Conservation (phyloP, 2,329 filamentous ascomycete species). For the Pseudogymnoascus sp. region DNA sequence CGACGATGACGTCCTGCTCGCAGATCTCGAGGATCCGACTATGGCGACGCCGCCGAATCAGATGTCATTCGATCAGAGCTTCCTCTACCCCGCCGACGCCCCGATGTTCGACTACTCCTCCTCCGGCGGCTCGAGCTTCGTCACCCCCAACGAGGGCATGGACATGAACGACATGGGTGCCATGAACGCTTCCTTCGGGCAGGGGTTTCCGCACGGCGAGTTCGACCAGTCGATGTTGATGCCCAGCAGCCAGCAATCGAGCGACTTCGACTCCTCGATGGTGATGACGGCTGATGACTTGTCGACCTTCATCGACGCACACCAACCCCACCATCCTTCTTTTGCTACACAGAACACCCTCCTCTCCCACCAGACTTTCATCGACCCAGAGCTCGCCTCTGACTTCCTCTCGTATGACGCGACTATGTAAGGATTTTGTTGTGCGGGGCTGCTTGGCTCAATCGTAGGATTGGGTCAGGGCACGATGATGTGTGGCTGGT, state of each 20-base stretch:
- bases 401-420: background rate
- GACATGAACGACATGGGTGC: background rate
- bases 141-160: background rate
- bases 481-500: background rate
- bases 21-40: background rate
- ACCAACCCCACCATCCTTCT: background rate
- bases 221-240: background rate
- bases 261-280: background rate
- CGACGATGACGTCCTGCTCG: slow-evolving; percentile 28
- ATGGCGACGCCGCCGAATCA: background rate
- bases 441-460: slow-evolving; percentile 9
- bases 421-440: background rate
- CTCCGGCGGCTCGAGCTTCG: background rate
- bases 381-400: background rate
- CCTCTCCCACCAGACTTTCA: background rate
- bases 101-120: background rate
- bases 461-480: background rate
- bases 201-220: background rate
- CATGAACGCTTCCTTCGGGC: background rate
- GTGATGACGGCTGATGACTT: background rate
- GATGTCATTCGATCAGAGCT: background rate
- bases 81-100: background rate
- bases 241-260: background rate
- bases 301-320: background rate
- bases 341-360: background rate